Conservation (phyloP, 306 rosid species). For the Calophaca sinica region DNA sequence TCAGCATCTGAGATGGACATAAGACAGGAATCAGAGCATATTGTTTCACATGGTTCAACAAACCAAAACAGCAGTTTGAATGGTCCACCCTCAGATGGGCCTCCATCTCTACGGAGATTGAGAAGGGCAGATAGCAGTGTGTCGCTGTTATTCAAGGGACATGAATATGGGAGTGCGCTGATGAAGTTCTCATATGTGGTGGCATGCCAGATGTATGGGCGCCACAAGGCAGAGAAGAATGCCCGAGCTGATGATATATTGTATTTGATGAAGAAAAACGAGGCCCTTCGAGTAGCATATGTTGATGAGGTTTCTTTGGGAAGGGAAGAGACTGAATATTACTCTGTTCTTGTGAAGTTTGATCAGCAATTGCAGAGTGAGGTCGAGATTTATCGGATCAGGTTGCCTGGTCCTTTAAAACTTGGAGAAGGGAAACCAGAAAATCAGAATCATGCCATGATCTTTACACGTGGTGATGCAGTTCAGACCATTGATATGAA, state of each 20-base stretch:
- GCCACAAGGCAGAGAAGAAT: constrained; percentile 73
- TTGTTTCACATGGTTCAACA: constrained; percentile 63
- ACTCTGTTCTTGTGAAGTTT: constrained; percentile 91
- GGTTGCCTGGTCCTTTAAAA: constrained; percentile 92
- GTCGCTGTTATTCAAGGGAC: constrained; percentile 65
- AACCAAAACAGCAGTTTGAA: constrained; percentile 50
- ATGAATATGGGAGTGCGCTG: constrained; percentile 77
- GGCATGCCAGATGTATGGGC: constrained; percentile 89
- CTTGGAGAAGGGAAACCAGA: constrained; percentile 98
- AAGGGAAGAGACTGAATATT: constrained; percentile 76
- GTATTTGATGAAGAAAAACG: constrained; percentile 79
- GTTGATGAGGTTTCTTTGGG: constrained; percentile 80
- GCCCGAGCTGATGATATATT: constrained; percentile 86
- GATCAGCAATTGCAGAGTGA: constrained; percentile 78
- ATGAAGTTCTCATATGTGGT: constrained; percentile 94
- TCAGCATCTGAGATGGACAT: constrained; percentile 80
- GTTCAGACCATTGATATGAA: constrained; percentile 97
- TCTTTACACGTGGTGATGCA: constrained; percentile 96
- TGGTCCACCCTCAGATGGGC: constrained; percentile 52
- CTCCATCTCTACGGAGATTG: constrained; percentile 53
- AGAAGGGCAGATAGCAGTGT: constrained; percentile 63
- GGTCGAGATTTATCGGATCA: constrained; percentile 85
- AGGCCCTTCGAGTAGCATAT: constrained; percentile 95
- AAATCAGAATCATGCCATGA: constrained; percentile 94
- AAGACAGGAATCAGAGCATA: constrained; percentile 57